These are phyloP conservation scores for Ophiostoma populinum DNA, from an alignment of 2,329 filamentous ascomycete species.

Conservation along the genomic window DNA sequence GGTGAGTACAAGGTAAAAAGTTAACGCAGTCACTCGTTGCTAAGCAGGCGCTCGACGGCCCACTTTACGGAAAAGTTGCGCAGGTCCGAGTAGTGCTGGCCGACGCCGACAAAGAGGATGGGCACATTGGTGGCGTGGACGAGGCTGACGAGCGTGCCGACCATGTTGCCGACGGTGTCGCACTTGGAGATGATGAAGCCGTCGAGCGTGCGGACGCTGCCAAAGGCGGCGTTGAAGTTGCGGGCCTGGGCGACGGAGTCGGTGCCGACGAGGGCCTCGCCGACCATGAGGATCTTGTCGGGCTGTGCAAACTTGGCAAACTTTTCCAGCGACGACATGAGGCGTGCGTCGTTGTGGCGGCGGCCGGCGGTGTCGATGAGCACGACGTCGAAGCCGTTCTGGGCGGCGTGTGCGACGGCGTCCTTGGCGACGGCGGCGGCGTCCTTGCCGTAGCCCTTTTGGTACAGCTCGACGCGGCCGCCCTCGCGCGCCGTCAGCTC, in stretches of 20 bases:
- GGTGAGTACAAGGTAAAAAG: not conserved
- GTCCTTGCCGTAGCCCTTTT: conserved; percentile 96
- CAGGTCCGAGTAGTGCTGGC: conserved; percentile 51
- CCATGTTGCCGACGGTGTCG: conserved; percentile 99
- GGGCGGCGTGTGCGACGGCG: conserved; percentile 63
- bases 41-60: conserved; percentile 50
- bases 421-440: conserved; percentile 91
- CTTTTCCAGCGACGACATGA: conserved; percentile 95
- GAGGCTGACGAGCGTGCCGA: conserved; percentile 85
- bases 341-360: conserved; percentile 82
- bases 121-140: conserved; percentile 95
- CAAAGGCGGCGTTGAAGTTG: conserved; percentile 92
- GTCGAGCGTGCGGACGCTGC: conserved; percentile 61
- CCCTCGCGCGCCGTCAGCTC: conserved; percentile 71
- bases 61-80: conserved; percentile 53
- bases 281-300: conserved; percentile 97
- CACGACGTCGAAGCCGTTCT: conserved; percentile 74
- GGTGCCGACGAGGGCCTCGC: conserved; percentile 75
- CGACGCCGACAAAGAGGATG: conserved; percentile 73
- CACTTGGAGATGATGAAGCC: conserved; percentile 98
- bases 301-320: conserved; percentile 92
- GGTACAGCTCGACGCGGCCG: conserved; percentile 75
- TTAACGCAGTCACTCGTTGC: conserved; percentile 21
- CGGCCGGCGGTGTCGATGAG: conserved; percentile 93
- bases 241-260: conserved; percentile 90